Conservation (phyloP, 1,139 yeast species). For the Wickerhamomyces sp. region DNA sequence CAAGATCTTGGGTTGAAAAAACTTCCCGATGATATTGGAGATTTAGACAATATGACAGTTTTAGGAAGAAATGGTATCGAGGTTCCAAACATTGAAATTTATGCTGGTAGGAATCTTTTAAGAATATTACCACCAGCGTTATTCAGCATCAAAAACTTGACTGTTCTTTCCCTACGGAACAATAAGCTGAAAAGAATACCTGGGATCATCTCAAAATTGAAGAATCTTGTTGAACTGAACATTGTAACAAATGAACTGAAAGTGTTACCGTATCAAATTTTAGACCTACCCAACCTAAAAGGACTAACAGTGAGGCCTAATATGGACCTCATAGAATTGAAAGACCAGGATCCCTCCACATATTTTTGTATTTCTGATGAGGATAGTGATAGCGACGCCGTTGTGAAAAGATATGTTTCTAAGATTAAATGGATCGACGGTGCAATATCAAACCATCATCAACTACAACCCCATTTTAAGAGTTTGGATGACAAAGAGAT, state of each 20-base stretch:
- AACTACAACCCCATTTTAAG: not conserved
- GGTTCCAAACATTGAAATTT: slow-evolving; percentile 39
- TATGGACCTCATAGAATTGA: slow-evolving; percentile 28
- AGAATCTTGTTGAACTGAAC: slow-evolving; percentile 43
- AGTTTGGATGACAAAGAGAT: slow-evolving; percentile 10
- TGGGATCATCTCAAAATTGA: slow-evolving; percentile 42
- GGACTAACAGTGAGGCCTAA: slow-evolving; percentile 49
- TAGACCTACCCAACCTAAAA: slow-evolving; percentile 37
- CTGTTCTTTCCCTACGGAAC: slow-evolving; percentile 50
- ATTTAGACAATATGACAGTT: slow-evolving; percentile 44
- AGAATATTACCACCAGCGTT: slow-evolving; percentile 44
- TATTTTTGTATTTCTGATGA: slow-evolving; percentile 15
- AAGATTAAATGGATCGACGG: slow-evolving; percentile 20
- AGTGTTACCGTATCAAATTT: slow-evolving; percentile 51
- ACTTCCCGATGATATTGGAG: slow-evolving; percentile 53
- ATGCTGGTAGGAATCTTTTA: slow-evolving; percentile 47
- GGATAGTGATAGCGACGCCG: slow-evolving; percentile 4
- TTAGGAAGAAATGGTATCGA: slow-evolving; percentile 32
- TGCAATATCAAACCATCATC: slow-evolving; percentile 8
- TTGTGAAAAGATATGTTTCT: slow-evolving; percentile 20
- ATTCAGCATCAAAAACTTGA: slow-evolving; percentile 44
- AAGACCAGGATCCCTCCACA: slow-evolving; percentile 12
- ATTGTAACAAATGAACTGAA: slow-evolving; percentile 47
- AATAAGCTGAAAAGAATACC: slow-evolving; percentile 49
- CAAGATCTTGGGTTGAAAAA: slow-evolving; percentile 38